A percentile compares a stretch with the other conserved stretches of the same genome.
These are phyloP conservation scores for Beauveria sp. DNA, from an alignment of 2,329 filamentous ascomycete genomes.

Conservation along the genomic window DNA sequence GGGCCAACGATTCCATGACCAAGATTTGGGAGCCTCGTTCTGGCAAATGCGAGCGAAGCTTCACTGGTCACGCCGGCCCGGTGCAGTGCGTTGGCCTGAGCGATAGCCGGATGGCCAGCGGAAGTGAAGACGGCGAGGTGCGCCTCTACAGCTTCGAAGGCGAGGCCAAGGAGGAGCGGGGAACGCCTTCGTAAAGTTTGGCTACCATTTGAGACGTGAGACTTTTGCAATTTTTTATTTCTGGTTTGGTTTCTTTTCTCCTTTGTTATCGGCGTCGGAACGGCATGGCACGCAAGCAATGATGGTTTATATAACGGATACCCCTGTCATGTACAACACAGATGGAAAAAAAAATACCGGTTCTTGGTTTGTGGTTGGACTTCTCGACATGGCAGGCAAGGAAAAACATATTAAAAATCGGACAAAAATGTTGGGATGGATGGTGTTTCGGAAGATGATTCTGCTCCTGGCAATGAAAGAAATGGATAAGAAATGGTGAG, in stretches of 20 bases:
- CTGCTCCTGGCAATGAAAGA: not conserved
- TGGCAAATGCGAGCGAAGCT: slow-evolving; percentile 85
- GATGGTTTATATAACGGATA: slow-evolving; percentile 2
- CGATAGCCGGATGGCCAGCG: slow-evolving; percentile 82
- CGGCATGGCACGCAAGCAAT: not conserved
- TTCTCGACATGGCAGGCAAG: slow-evolving; percentile 1
- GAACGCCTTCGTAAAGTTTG: slow-evolving; percentile 38
- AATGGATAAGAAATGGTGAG: not conserved
- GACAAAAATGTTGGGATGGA: not conserved
- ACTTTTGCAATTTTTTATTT: slow-evolving; percentile 10
- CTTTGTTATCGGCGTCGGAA: not conserved
- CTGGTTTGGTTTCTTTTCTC: not conserved
- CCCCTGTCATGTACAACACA: slow-evolving; percentile 3
- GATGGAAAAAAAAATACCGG: not conserved
- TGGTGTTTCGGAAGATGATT: not conserved
- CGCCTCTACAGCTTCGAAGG: slow-evolving; percentile 71
- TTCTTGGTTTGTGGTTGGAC: not conserved
- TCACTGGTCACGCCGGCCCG: slow-evolving; percentile 82
- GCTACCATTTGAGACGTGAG: slow-evolving; percentile 23
- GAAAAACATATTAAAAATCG: not conserved
- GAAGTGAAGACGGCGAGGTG: slow-evolving; percentile 89
- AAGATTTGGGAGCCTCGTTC: slow-evolving; percentile 90
- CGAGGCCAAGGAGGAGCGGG: slow-evolving; percentile 39
- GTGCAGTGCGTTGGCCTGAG: slow-evolving; percentile 91
- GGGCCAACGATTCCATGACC: slow-evolving; percentile 88